These are phyloP conservation scores for Chaetomium sp. DNA, from an alignment of 2,329 filamentous ascomycete genomes.

Conservation along the genomic window DNA sequence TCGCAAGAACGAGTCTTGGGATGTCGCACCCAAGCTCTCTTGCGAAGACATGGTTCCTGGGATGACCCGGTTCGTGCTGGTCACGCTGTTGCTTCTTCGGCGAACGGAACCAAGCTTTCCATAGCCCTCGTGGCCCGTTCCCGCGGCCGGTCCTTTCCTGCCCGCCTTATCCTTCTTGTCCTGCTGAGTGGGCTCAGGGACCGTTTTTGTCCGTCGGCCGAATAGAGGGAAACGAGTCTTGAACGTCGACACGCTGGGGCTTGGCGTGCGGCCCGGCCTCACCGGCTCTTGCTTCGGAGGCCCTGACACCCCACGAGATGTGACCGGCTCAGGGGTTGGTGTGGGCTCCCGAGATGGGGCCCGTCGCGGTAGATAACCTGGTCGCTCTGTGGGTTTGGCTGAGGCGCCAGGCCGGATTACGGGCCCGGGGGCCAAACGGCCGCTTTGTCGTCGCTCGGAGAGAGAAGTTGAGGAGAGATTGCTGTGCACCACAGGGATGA, in stretches of 20 bases:
- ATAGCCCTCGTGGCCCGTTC: slow-evolving; percentile 91
- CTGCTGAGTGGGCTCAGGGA: slow-evolving; percentile 39
- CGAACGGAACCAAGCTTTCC: slow-evolving; percentile 56
- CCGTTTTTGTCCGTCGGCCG: slow-evolving; percentile 61
- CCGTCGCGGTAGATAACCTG: slow-evolving; percentile 23
- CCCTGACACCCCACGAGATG: slow-evolving; percentile 11
- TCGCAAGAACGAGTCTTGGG: slow-evolving; percentile 50
- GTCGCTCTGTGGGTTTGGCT: slow-evolving; percentile 28
- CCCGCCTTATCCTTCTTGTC: slow-evolving; percentile 53
- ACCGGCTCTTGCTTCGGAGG: slow-evolving; percentile 26
- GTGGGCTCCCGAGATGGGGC: slow-evolving; percentile 32
- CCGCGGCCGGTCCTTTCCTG: slow-evolving; percentile 76
- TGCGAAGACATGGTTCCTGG: slow-evolving; percentile 42
- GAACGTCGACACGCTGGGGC: slow-evolving; percentile 51
- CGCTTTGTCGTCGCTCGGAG: slow-evolving; percentile 42
- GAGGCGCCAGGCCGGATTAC: slow-evolving; percentile 32
- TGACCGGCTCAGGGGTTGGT: slow-evolving; percentile 24
- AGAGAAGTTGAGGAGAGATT: slow-evolving; percentile 49
- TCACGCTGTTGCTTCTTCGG: slow-evolving; percentile 56
- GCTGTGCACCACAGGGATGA: slow-evolving; percentile 54
- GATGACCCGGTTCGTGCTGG: slow-evolving; percentile 41
- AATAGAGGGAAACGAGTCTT: slow-evolving; percentile 72
- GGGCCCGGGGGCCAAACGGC: slow-evolving; percentile 27
- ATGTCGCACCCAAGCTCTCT: slow-evolving; percentile 40
- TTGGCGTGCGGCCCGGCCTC: slow-evolving; percentile 40